phyloP scores from a whole-genome alignment of 2,329 filamentous ascomycete species.

The Aspergillus sp. region DNA sequence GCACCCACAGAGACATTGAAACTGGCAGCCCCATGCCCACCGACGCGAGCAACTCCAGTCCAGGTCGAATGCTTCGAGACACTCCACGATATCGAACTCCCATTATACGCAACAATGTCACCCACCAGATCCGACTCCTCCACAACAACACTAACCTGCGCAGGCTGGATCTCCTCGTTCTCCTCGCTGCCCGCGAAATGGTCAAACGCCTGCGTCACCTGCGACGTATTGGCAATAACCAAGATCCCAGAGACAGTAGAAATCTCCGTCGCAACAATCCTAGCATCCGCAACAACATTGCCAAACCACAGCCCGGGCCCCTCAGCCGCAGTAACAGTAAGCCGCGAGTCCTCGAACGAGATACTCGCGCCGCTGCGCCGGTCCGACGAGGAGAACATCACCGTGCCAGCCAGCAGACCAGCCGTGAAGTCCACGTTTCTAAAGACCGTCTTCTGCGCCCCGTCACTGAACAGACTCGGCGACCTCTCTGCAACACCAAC shows the following conservation, averaged over 20 bases:
- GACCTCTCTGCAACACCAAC: constrained; percentile 22
- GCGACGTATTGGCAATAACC: neutral
- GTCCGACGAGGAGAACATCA: constrained; percentile 20
- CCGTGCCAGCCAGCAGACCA: constrained; percentile 30
- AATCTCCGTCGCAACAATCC: neutral
- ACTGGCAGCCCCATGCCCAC: neutral
- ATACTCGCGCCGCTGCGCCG: constrained; percentile 17
- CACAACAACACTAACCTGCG: constrained; percentile 9
- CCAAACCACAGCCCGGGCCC: neutral
- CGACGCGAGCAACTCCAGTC: constrained; percentile 13
- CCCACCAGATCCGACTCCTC: constrained; percentile 26
- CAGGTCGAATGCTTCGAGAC: constrained; percentile 14
- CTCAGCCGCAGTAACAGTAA: neutral
- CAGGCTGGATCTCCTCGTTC: neutral
- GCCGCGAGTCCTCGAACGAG: neutral
- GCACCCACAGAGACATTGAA: neutral
- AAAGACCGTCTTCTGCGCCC: constrained; percentile 13
- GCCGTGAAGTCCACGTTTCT: constrained; percentile 24
- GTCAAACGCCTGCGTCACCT: neutral
- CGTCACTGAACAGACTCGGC: constrained; percentile 29
- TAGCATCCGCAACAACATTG: neutral
- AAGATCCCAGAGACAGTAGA: neutral
- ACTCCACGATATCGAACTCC: constrained; percentile 18
- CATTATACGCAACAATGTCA: constrained; percentile 36
- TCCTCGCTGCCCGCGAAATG: neutral